These are phyloP conservation scores for Komagataella pastoris DNA, from an alignment of 805 yeast species.

Conservation along the genomic window DNA sequence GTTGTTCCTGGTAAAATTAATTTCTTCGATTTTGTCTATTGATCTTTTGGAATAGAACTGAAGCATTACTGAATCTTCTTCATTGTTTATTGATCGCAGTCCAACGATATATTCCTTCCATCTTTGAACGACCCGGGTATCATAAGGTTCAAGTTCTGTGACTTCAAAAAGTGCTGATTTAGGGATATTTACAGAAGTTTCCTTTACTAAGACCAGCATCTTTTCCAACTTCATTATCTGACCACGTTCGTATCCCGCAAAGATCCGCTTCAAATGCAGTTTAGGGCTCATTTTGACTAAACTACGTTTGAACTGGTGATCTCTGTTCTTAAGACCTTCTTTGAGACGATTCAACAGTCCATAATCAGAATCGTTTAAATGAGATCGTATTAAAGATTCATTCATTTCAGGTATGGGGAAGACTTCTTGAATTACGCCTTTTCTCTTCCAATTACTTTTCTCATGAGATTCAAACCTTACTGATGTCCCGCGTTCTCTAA, in stretches of 20 bases:
- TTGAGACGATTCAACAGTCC: not conserved
- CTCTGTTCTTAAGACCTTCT: not conserved
- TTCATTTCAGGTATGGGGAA: not conserved
- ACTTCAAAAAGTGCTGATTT: slow-evolving; percentile 10
- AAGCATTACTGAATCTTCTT: slow-evolving; percentile 37
- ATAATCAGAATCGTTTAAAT: not conserved
- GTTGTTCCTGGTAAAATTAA: not conserved
- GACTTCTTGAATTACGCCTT: not conserved
- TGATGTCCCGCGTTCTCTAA: not conserved
- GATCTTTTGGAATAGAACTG: slow-evolving; percentile 45
- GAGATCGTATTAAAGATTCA: not conserved
- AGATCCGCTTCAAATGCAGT: not conserved
- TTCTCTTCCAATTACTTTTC: not conserved
- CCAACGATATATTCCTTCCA: slow-evolving; percentile 77
- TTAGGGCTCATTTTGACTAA: not conserved
- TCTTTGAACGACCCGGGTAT: slow-evolving; percentile 46
- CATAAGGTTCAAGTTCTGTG: slow-evolving; percentile 26
- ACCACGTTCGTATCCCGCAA: slow-evolving; percentile 26
- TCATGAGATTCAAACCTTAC: not conserved
- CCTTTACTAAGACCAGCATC: slow-evolving; percentile 53
- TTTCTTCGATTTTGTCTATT: slow-evolving; percentile 11
- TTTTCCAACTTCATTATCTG: slow-evolving; percentile 53
- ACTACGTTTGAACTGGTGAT: not conserved
- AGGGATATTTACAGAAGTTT: slow-evolving; percentile 6
- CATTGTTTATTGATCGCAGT: slow-evolving; percentile 45